Percentiles rank a stretch among this genome's conserved stretches.
These are phyloP conservation scores for Fusarium sulawesiense DNA, from an alignment of 2,329 filamentous ascomycete species.

Conservation along the genomic window DNA sequence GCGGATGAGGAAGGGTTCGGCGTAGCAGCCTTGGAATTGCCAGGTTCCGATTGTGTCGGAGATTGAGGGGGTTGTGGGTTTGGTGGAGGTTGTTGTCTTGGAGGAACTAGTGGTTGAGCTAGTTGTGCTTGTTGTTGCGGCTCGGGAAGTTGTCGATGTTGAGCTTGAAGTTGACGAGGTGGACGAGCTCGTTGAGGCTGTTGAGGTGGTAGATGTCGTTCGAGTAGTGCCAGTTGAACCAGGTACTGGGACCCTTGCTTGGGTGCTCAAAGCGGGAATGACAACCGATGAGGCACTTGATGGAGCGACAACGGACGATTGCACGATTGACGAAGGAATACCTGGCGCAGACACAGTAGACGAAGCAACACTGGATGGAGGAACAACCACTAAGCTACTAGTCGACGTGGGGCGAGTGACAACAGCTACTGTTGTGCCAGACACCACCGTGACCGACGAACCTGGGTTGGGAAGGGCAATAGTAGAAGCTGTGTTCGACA, in stretches of 20 bases:
- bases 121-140: background rate
- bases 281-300: background rate
- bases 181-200: background rate
- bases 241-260: background rate
- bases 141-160: background rate
- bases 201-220: background rate
- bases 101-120: background rate
- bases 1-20: slow-evolving; percentile 48
- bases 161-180: background rate
- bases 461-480: background rate
- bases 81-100: background rate
- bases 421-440: slow-evolving; percentile 4
- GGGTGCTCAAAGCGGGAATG: background rate
- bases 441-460: slow-evolving; percentile 28
- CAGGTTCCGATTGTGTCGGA: slow-evolving; percentile 46
- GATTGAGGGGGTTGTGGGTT: slow-evolving; percentile 42
- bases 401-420: slow-evolving; percentile 28
- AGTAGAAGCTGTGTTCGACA: background rate
- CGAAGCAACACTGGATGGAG: background rate
- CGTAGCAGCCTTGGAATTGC: slow-evolving; percentile 53
- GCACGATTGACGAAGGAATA: background rate
- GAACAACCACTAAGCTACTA: slow-evolving; percentile 37
- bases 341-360: background rate
- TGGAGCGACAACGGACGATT: accelerated
- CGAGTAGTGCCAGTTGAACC: background rate